Evolutionary conservation across 371 early-diverging fungal genomes (phyloP).

Genomic region (Mucor racemosus): DNA sequence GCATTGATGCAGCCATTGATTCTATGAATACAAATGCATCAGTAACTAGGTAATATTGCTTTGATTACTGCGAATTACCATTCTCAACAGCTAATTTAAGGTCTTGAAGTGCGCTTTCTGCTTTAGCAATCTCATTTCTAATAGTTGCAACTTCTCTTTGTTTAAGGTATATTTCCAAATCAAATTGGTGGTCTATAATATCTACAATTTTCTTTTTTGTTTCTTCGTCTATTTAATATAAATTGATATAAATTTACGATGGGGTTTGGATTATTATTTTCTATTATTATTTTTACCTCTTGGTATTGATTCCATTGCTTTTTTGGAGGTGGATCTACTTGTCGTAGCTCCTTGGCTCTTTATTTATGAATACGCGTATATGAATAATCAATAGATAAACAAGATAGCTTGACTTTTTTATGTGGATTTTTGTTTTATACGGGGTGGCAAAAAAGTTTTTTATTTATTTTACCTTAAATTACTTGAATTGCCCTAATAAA

Average conservation of each 20-base stretch:
- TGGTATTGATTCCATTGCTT: conserved; percentile 20
- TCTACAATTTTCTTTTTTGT: conserved; percentile 59
- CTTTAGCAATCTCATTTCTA: conserved; percentile 58
- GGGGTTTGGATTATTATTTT: too few species aligned
- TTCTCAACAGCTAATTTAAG: conserved; percentile 57
- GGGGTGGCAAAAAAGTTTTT: neutral
- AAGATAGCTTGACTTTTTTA: too few species aligned
- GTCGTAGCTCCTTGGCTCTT: conserved; percentile 25
- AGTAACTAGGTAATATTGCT: neutral
- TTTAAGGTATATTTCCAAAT: conserved; percentile 73
- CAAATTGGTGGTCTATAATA: conserved; percentile 75
- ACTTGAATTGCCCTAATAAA: too few species aligned
- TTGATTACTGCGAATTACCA: conserved; percentile 40
- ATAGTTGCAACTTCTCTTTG: conserved; percentile 65
- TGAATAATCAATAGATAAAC: neutral
- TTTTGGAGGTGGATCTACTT: conserved; percentile 22
- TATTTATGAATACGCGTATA: neutral
- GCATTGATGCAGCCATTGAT: conserved; percentile 28
- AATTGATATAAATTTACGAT: too few species aligned
- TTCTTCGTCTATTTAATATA: conserved; percentile 39
- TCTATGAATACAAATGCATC: conserved; percentile 10
- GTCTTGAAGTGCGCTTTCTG: conserved; percentile 57
- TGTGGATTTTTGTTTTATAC: too few species aligned
- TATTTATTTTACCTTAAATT: too few species aligned
- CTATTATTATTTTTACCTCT: conserved; percentile 12